phyloP scores from a whole-genome alignment of 345 rosid species.

The Alliaria petiolata region DNA sequence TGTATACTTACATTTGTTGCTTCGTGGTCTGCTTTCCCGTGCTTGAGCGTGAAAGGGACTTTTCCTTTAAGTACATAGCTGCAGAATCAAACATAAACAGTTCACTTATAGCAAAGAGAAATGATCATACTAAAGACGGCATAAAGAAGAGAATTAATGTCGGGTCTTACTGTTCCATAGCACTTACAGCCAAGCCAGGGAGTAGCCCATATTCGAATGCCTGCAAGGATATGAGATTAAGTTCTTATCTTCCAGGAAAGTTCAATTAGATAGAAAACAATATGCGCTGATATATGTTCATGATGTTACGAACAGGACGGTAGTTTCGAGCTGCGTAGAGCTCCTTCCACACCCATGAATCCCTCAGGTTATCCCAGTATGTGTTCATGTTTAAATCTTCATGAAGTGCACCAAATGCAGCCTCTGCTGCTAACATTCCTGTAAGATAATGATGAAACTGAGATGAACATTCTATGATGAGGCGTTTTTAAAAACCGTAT shows the following conservation, averaged over 20 bases:
- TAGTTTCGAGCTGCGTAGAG: constrained; percentile 74
- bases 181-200: constrained; percentile 82
- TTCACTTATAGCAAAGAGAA: background rate
- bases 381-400: constrained; percentile 55
- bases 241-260: constrained; percentile 19
- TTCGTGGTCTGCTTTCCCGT: constrained; percentile 88
- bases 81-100: constrained; percentile 26
- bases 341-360: constrained; percentile 95
- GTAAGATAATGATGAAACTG: constrained; percentile 22
- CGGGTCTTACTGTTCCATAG: constrained; percentile 70
- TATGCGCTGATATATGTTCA: background rate
- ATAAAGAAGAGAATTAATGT: constrained; percentile 8
- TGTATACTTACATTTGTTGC: constrained; percentile 66
- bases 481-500: background rate
- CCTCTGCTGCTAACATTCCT: constrained; percentile 99
- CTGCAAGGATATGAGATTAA: constrained; percentile 36
- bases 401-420: constrained; percentile 63
- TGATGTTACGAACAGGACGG: constrained; percentile 66
- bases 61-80: constrained; percentile 83
- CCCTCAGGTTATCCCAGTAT: constrained; percentile 66
- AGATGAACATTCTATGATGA: background rate
- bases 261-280: background rate
- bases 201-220: constrained; percentile 85
- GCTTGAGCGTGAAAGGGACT: constrained; percentile 70
- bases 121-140: background rate